phyloP scores from a whole-genome alignment of 2,329 filamentous ascomycete species.

The Fusarium verticillioides region DNA sequence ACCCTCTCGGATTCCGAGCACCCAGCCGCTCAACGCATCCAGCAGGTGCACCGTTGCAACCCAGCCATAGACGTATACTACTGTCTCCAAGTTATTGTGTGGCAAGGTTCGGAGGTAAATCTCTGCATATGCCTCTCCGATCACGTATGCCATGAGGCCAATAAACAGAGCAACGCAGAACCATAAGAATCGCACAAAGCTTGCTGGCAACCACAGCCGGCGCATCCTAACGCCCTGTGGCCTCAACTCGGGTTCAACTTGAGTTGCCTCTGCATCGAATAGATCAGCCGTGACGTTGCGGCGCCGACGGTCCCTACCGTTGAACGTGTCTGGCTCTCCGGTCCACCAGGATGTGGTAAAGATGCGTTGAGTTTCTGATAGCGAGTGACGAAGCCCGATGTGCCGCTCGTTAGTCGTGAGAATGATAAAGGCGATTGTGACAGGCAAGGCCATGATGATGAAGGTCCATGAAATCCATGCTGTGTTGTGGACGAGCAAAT shows the following conservation, averaged over 20 bases:
- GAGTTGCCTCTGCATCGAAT: constrained; percentile 53
- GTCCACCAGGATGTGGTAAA: constrained; percentile 75
- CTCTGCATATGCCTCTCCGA: constrained; percentile 76
- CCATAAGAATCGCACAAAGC: constrained; percentile 76
- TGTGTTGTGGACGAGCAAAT: constrained; percentile 71
- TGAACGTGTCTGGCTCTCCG: constrained; percentile 63
- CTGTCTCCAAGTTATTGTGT: constrained; percentile 73
- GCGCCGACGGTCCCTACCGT: constrained; percentile 56
- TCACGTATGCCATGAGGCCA: constrained; percentile 72
- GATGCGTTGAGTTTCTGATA: constrained; percentile 74
- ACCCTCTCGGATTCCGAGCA: constrained; percentile 72
- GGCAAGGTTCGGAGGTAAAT: constrained; percentile 74
- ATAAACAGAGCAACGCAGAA: constrained; percentile 73
- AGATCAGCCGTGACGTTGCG: constrained; percentile 51
- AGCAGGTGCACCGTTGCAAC: constrained; percentile 73
- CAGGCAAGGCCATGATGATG: constrained; percentile 75
- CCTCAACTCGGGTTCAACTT: constrained; percentile 40
- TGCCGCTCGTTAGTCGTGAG: constrained; percentile 73
- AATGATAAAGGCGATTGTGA: constrained; percentile 73
- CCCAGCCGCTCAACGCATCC: constrained; percentile 73
- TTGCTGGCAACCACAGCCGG: constrained; percentile 70
- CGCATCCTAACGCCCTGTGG: constrained; percentile 55
- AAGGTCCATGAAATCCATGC: constrained; percentile 77
- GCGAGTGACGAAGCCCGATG: constrained; percentile 67
- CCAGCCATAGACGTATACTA: constrained; percentile 78